Percentiles rank a stretch among this genome's conserved stretches.
Conservation (phyloP, 306 rosid genomes). For the Sphenostylis stenocarpa region DNA sequence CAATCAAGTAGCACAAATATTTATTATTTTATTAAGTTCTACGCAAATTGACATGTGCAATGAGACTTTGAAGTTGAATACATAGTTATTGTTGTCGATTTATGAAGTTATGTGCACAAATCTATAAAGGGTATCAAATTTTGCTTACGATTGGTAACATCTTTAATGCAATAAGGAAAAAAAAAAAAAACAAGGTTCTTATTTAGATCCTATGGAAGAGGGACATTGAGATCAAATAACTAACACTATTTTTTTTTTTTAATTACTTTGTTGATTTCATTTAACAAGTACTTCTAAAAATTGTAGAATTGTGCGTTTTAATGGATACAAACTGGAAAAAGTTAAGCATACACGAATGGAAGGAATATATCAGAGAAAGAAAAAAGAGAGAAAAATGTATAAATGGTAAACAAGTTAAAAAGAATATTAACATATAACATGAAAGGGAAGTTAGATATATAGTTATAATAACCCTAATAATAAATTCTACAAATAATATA, state of each 20-base stretch:
- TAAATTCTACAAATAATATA: too few relatives aligned
- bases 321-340: too few relatives aligned
- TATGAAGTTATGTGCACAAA: background rate
- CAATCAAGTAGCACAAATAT: background rate
- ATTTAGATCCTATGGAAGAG: background rate
- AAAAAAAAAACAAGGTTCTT: too few relatives aligned
- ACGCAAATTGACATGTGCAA: constrained; percentile 18
- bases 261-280: background rate
- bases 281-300: background rate
- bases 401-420: too few relatives aligned
- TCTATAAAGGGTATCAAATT: background rate
- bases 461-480: too few relatives aligned
- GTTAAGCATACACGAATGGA: too few relatives aligned
- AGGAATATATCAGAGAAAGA: too few relatives aligned
- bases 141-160: background rate
- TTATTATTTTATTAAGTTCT: background rate
- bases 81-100: background rate
- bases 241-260: background rate
- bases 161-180: background rate
- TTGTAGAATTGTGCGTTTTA: too few relatives aligned
- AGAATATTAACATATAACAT: too few relatives aligned
- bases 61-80: background rate
- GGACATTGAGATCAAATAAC: background rate
- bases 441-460: too few relatives aligned
- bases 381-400: too few relatives aligned